Base-by-base conservation (phyloP, 139 green algal genomes). In the Tetratostichococcus sp. region DNA sequence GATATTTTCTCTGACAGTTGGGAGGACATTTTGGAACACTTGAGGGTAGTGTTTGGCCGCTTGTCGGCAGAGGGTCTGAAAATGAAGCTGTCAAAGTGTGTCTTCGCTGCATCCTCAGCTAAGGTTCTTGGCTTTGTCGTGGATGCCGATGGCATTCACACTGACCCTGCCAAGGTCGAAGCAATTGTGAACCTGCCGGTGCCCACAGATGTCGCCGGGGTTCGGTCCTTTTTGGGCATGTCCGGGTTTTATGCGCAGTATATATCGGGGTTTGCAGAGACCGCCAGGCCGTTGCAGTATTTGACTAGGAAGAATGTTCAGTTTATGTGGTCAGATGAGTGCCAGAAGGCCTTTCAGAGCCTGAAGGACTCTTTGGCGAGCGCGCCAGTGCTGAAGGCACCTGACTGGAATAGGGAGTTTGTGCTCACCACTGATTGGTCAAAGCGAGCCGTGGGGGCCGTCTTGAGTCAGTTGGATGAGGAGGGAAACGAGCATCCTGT, bases 11-110 rank as follows among this genome's bases (percentile, higher is more conserved):
- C 42, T 1, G 11, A 25, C 0, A 57, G 34, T 1, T 75, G 72
- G 39, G 39, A 79, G 23, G 58, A 73, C n/a, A n/a, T n/a, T n/a
- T n/a, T n/a, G n/a, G n/a, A n/a, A n/a, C n/a, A n/a, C n/a, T n/a
- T n/a, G n/a, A n/a, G n/a, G n/a, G n/a, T n/a, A n/a, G n/a, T n/a
- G n/a, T n/a, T n/a, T n/a, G n/a, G n/a, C n/a, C n/a, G n/a, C n/a
- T n/a, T n/a, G n/a, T n/a, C n/a, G n/a, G n/a, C n/a, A n/a, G n/a
- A n/a, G n/a, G n/a, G n/a, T n/a, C n/a, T n/a, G n/a, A n/a, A n/a
- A n/a, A n/a, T n/a, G n/a, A n/a, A n/a, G n/a, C n/a, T n/a, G n/a
- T 1, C 80, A 26, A 84, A 84, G 33, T 81, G 75, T 34, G 50
- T 43, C 0, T 77, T 77, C 57, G 76, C 67, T 26, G 65, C 14